phyloP scores from a whole-genome alignment of 1,284 basidiomycete species.

The Sanguinoderma infundibulare region DNA sequence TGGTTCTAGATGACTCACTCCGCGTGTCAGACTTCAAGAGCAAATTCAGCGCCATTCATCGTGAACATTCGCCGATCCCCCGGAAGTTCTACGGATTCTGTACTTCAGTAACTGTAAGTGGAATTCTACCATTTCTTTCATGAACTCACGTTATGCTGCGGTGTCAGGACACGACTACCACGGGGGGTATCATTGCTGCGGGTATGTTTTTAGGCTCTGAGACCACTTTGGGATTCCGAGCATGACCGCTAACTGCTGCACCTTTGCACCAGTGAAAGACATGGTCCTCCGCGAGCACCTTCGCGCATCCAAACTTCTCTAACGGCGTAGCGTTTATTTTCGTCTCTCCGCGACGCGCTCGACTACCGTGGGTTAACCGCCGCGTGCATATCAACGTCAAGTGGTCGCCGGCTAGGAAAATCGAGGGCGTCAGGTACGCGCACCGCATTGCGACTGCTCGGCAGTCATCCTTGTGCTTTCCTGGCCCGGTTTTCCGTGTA shows the following conservation, averaged over 20 bases:
- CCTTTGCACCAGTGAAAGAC: slow-evolving; percentile 53
- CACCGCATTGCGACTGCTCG: neutral
- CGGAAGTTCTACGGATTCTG: slow-evolving; percentile 82
- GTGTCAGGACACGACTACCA: slow-evolving; percentile 68
- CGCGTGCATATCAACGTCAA: no score
- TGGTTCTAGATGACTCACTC: neutral
- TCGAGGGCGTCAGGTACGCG: neutral
- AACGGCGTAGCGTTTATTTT: neutral
- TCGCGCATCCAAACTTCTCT: slow-evolving; percentile 37
- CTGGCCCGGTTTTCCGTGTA: slow-evolving; percentile 1
- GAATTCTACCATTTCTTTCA: neutral
- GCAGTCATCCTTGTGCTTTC: neutral
- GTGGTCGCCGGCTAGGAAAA: neutral
- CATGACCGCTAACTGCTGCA: neutral
- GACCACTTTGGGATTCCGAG: neutral
- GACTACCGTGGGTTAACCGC: neutral
- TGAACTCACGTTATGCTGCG: neutral
- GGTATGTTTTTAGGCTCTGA: slow-evolving; percentile 45
- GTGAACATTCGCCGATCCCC: slow-evolving; percentile 75
- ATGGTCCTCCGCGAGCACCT: slow-evolving; percentile 74
- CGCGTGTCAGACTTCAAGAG: slow-evolving; percentile 62
- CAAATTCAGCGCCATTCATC: slow-evolving; percentile 79
- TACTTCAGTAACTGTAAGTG: slow-evolving; percentile 72
- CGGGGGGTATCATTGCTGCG: slow-evolving; percentile 77
- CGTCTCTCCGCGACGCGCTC: neutral